phyloP scores from a whole-genome alignment of 2,329 filamentous ascomycete species.

The Scopulariopsis brevicaulis region DNA sequence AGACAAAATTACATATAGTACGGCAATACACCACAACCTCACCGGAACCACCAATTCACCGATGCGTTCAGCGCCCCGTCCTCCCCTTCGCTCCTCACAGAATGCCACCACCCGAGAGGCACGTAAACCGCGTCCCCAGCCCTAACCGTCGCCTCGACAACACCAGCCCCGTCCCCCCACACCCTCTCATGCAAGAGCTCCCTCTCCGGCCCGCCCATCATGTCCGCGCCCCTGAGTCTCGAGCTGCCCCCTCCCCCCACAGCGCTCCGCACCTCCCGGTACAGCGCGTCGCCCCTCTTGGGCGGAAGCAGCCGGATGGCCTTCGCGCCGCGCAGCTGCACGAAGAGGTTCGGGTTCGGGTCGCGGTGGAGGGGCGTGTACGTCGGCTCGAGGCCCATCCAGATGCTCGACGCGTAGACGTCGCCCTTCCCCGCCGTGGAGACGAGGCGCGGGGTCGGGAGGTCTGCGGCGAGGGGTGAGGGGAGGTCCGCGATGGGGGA shows the following conservation, averaged over 20 bases:
- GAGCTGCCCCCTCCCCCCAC: constrained; percentile 26
- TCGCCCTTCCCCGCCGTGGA: constrained; percentile 59
- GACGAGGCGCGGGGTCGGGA: constrained; percentile 58
- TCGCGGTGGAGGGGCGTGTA: constrained; percentile 87
- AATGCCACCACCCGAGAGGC: constrained; percentile 33
- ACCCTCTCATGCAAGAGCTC: constrained; percentile 53
- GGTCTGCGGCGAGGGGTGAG: constrained; percentile 43
- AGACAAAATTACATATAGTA: not conserved
- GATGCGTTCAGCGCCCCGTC: constrained; percentile 26
- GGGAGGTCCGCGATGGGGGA: constrained; percentile 63
- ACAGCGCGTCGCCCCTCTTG: constrained; percentile 49
- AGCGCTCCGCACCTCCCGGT: constrained; percentile 34
- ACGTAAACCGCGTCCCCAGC: constrained; percentile 35
- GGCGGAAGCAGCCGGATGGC: constrained; percentile 61
- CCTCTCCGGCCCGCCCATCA: constrained; percentile 79
- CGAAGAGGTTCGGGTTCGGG: constrained; percentile 87
- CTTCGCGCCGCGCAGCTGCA: constrained; percentile 69
- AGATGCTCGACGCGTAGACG: constrained; percentile 77
- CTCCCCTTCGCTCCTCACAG: constrained; percentile 24
- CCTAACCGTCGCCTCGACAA: constrained; percentile 43
- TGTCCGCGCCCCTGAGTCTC: constrained; percentile 64
- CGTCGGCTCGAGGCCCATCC: constrained; percentile 78
- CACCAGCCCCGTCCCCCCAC: constrained; percentile 41
- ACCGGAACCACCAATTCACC: constrained; percentile 35
- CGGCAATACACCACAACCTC: constrained; percentile 2